Evolutionary conservation across 371 early-diverging fungal genomes (phyloP).

Genomic region (Ordospora pajunii): DNA sequence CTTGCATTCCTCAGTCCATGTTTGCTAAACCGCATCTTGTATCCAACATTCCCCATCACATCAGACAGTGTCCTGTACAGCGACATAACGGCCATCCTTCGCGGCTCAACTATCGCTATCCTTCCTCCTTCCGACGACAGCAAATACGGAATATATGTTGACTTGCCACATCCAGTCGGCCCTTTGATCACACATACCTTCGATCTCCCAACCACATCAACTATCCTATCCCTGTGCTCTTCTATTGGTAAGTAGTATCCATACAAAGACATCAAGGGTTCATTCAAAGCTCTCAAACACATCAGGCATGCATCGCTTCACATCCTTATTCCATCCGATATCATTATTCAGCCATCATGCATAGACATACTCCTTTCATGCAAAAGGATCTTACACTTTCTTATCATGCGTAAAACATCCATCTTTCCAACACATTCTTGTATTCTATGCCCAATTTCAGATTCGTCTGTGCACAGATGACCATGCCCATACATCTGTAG

Average conservation of each 20-base stretch:
- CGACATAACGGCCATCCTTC: conserved; percentile 61
- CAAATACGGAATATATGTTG: conserved; percentile 57
- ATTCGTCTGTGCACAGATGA: background rate
- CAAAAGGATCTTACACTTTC: background rate
- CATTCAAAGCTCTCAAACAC: background rate
- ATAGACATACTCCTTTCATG: background rate
- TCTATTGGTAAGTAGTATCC: conserved; percentile 42
- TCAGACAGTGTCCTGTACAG: conserved; percentile 40
- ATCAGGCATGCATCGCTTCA: background rate
- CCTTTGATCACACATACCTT: conserved; percentile 56
- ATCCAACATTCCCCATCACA: conserved; percentile 43
- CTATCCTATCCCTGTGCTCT: conserved; percentile 52
- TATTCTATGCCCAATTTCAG: background rate
- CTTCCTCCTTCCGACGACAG: conserved; percentile 10
- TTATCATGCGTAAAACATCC: background rate
- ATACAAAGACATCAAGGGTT: conserved; percentile 16
- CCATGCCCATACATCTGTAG: too few relatives aligned
- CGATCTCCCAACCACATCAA: conserved; percentile 37
- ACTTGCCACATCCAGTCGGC: conserved; percentile 62
- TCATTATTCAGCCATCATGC: background rate
- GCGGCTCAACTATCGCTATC: conserved; percentile 59
- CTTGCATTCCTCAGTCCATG: conserved; percentile 13
- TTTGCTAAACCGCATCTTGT: conserved; percentile 59
- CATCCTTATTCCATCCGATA: background rate
- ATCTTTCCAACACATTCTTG: background rate